A percentile compares a stretch with the other conserved stretches of the same genome.
These are phyloP conservation scores for Lotmaria passim DNA, from an alignment of 208 protist genomes.

Conservation along the genomic window DNA sequence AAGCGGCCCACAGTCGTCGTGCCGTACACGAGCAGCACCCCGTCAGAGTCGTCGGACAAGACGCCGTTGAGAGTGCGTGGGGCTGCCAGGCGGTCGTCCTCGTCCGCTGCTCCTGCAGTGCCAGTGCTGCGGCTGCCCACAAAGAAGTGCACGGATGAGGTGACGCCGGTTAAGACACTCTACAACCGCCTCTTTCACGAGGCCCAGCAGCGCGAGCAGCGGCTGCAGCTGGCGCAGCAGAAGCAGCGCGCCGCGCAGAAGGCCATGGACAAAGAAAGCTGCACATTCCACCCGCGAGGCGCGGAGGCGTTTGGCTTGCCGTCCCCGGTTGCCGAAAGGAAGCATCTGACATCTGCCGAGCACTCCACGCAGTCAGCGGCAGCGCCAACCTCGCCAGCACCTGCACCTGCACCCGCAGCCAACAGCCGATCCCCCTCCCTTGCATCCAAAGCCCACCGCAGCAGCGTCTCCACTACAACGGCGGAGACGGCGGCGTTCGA, in stretches of 20 bases:
- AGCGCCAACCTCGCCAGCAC: not conserved
- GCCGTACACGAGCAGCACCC: not conserved
- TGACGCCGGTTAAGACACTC: constrained; percentile 12
- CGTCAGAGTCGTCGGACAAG: not conserved
- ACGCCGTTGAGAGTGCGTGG: not conserved
- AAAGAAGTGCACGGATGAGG: constrained; percentile 2
- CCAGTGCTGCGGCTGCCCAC: constrained; percentile 21
- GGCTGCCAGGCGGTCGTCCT: not conserved
- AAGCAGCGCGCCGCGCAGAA: not conserved
- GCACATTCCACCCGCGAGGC: constrained; percentile 16
- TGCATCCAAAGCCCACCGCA: too few species aligned
- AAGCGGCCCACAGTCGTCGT: not conserved
- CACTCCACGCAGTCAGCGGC: not conserved
- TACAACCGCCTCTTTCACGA: constrained; percentile 23
- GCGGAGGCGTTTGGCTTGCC: not conserved
- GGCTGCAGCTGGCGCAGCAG: not conserved
- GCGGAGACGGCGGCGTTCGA: constrained; percentile 20
- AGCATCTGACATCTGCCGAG: not conserved
- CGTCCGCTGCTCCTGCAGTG: not conserved
- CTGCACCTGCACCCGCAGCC: not conserved
- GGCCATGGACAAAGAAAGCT: constrained; percentile 7
- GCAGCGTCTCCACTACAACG: not conserved
- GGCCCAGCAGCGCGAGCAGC: constrained; percentile 23
- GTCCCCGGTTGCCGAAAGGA: not conserved
- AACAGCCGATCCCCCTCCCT: not conserved